A percentile compares a stretch with the other conserved stretches of the same genome.
Evolutionary conservation across 1,139 yeast genomes (phyloP).

Genomic region (Pichiaceae sp.): DNA sequence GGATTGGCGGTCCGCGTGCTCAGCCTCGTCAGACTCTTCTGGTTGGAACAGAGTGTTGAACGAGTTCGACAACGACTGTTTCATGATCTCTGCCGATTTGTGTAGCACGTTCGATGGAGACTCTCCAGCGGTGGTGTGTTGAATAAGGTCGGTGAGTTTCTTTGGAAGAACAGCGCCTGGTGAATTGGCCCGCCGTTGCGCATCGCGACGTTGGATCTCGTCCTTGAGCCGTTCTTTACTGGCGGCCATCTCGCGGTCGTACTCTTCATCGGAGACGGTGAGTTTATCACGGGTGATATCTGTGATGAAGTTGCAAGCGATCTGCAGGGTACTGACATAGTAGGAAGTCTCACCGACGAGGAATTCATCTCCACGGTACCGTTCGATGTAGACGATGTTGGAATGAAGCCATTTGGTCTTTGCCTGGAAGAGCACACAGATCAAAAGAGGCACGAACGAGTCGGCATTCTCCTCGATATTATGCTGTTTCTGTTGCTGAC

Average conservation of each 20-base stretch:
- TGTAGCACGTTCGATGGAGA: constrained; percentile 44
- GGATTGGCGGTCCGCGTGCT: constrained; percentile 27
- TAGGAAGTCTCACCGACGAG: constrained; percentile 83
- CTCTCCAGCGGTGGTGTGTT: constrained; percentile 17
- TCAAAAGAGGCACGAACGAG: constrained; percentile 78
- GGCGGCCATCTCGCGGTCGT: constrained; percentile 37
- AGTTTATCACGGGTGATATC: constrained; percentile 49
- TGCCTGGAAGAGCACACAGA: constrained; percentile 69
- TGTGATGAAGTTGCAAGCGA: constrained; percentile 72
- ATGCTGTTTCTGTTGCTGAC: constrained; percentile 33
- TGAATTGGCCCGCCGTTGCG: constrained; percentile 13
- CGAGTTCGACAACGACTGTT: constrained; percentile 27
- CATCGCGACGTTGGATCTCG: constrained; percentile 14
- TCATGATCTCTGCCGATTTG: constrained; percentile 46
- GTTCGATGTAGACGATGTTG: constrained; percentile 75
- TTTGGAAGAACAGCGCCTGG: constrained; percentile 12
- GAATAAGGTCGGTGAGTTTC: constrained; percentile 13
- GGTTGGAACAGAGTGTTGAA: constrained; percentile 9
- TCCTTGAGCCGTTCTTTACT: constrained; percentile 12
- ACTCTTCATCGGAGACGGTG: constrained; percentile 55
- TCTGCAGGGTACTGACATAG: constrained; percentile 78
- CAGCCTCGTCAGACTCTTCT: neutral
- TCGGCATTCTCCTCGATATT: constrained; percentile 81
- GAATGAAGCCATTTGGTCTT: constrained; percentile 56
- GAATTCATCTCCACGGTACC: constrained; percentile 70